Evolutionary conservation across 164 flowering plant genomes (phyloP).

Genomic region (Euptelea pleiosperma): DNA sequence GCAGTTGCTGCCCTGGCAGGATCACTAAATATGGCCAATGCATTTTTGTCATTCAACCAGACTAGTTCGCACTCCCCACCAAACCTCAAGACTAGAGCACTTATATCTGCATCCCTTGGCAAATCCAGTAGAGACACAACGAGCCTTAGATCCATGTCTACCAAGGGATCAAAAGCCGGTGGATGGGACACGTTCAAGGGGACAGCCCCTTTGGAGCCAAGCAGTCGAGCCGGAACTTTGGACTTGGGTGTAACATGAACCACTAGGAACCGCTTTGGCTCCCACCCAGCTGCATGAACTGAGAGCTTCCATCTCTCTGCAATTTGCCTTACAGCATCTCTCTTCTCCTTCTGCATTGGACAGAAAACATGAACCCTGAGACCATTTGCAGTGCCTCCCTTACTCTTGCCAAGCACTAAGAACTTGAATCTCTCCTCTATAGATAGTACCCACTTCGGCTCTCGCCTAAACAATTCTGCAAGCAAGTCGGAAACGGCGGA

Average conservation of each 20-base stretch:
- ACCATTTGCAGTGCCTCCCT: constrained; percentile 36
- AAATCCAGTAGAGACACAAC: constrained; percentile 86
- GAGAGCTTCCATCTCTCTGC: constrained; percentile 97
- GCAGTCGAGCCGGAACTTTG: constrained; percentile 68
- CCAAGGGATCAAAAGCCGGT: constrained; percentile 63
- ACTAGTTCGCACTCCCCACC: constrained; percentile 97
- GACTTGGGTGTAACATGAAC: constrained; percentile 83
- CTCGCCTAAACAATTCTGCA: constrained; percentile 70
- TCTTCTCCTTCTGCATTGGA: constrained; percentile 78
- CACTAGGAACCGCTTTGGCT: constrained; percentile 79
- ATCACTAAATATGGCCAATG: constrained; percentile 83
- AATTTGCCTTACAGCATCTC: constrained; percentile 80
- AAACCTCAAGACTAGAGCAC: constrained; percentile 85
- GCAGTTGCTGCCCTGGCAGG: constrained; percentile 96
- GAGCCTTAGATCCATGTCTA: constrained; percentile 97
- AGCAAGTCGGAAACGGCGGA: constrained; percentile 54
- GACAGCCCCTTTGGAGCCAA: constrained; percentile 54
- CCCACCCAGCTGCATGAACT: constrained; percentile 86
- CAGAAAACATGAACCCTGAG: constrained; percentile 83
- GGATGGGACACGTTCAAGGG: constrained; percentile 36
- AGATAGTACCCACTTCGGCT: constrained; percentile 85
- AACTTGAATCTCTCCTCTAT: constrained; percentile 90
- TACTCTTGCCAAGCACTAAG: constrained; percentile 72
- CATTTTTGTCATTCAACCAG: constrained; percentile 96
- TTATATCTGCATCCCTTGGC: constrained; percentile 90